Evolutionary conservation across 495 filamentous ascomycete genomes (phyloP).

Genomic region (Eremomyces bilateralis): DNA sequence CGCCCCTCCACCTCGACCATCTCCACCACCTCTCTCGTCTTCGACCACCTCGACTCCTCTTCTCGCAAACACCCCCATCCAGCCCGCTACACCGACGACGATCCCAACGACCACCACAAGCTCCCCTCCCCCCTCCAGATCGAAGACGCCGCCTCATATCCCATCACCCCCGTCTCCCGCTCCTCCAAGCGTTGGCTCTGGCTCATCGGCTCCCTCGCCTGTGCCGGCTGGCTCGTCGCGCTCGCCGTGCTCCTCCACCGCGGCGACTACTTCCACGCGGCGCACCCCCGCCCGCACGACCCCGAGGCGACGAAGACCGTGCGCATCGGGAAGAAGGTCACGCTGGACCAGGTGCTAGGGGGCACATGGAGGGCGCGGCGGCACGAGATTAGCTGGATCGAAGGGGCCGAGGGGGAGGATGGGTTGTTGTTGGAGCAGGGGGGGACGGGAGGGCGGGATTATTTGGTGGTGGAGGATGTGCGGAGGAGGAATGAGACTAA

Average conservation of each 20-base stretch:
- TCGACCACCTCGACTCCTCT: slow-evolving; percentile 37
- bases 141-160: too few relatives aligned
- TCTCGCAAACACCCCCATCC: slow-evolving; percentile 6
- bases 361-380: slow-evolving; percentile 46
- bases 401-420: slow-evolving; percentile 65
- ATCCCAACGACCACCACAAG: neutral
- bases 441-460: slow-evolving; percentile 35
- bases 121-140: neutral
- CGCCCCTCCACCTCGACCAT: slow-evolving; percentile 41
- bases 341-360: slow-evolving; percentile 53
- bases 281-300: slow-evolving; percentile 44
- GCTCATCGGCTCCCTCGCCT: slow-evolving; percentile 38
- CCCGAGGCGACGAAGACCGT: slow-evolving; percentile 38
- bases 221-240: slow-evolving; percentile 62
- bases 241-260: slow-evolving; percentile 50
- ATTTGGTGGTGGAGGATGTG: slow-evolving; percentile 74
- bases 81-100: slow-evolving; percentile 5
- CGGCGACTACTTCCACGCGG: slow-evolving; percentile 40
- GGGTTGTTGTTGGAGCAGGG: slow-evolving; percentile 55
- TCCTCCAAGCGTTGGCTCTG: slow-evolving; percentile 47
- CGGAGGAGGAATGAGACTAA: slow-evolving; percentile 28
- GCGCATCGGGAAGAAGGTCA: slow-evolving; percentile 56
- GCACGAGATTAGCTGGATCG: slow-evolving; percentile 74
- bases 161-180: too few relatives aligned
- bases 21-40: slow-evolving; percentile 57